Evolutionary conservation across 768 basidiomycete genomes (phyloP), one percentile per base, ranked within the genome.

Genomic region (Panaeolus cyanescens): DNA sequence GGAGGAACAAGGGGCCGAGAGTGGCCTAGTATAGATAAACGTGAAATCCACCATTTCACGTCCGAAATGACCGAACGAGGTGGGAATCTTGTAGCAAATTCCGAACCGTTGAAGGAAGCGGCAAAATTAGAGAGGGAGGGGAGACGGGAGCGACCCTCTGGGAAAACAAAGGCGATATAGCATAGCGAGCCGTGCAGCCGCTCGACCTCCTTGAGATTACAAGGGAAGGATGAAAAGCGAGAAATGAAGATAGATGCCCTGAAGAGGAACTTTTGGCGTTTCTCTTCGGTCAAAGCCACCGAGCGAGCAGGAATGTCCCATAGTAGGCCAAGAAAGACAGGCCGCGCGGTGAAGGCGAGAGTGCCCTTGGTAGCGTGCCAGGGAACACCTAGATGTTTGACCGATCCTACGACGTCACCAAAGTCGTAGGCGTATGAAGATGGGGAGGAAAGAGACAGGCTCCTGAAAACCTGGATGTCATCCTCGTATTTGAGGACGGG

Each of bases 321-420:
- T 0, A 63, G 57, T 59, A 79, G 74, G 2, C 77, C 75, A 15
- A 77, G 70, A 57, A 74, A 79, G 1, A 56, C 66, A 5, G 66
- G 66, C 1, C 28, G 31, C 15, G 36, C 55, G 0, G 20, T 33
- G 45, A 77, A 78, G 20, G 30, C 15, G 10, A 64, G 54, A 3
- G 65, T 50, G 10, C 71, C 70, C 39, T 74, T 76, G 5, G 66
- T 64, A 2, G 63, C 60, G 54, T 76, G 72, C 71, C 72, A 74
- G 2, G 74, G 75, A 3, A 75, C 56, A 2, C 62, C 33, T 2
- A 75, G 64, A 0, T 60, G 34, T 5, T 39, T 36, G n/a, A 75
- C 69, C 1, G 39, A 39, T 0, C 10, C 3, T 0, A 72, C 20
- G 12, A 64, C 57, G 3, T 59, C 60, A 5, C 22, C 50, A 4